Evolutionary conservation across 1,139 yeast genomes (phyloP), one percentile per base, ranked within the genome.

Genomic region (Scheffersomyces illinoinensis): DNA sequence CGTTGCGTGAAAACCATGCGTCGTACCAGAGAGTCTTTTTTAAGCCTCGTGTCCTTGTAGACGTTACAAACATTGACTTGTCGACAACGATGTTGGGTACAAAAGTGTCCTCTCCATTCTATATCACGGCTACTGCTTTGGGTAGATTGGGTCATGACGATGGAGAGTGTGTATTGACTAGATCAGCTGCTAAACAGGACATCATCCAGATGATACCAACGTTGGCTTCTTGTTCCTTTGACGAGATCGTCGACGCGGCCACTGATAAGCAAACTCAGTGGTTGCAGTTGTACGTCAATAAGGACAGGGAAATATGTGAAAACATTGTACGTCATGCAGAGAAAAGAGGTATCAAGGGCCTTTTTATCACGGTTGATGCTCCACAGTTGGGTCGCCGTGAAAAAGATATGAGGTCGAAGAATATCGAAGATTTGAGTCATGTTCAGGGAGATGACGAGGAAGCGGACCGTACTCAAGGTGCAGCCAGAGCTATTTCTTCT

Each of bases 351-450:
- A 80, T 90, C 68, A 88, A 88, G 68, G 97, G 93, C 0, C 78
- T 92, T 23, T 91, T 91, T 71, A 86, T 92, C 57, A 92, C 97
- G 0, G 98, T 93, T 4, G 98, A 93, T 76, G 97, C 98, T 0
- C 98, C 98, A 4, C 92, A 91, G 64, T 81, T 93, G 59, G 98
- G 98, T n/a, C 85, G 96, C 65, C 86, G 98, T 66, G 98, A 93
- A 72, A 82, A 85, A 63, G 91, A 88, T 65, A 72, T 76, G 85
- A 70, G 86, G 57, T 74, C 77, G 59, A 78, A 77, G 62, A 65
- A 75, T 51, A 65, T 78, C 53, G 78, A 74, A 61, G 82, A 78
- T 60, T 61, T 76, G 83, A 69, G 82, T 78, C 69, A 89, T 83
- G 70, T 71, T 63, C 90, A 85, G 62, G 88, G 83, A 6, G 89